phyloP scores from a whole-genome alignment of 208 protist species.

The Trypanosoma mega region DNA sequence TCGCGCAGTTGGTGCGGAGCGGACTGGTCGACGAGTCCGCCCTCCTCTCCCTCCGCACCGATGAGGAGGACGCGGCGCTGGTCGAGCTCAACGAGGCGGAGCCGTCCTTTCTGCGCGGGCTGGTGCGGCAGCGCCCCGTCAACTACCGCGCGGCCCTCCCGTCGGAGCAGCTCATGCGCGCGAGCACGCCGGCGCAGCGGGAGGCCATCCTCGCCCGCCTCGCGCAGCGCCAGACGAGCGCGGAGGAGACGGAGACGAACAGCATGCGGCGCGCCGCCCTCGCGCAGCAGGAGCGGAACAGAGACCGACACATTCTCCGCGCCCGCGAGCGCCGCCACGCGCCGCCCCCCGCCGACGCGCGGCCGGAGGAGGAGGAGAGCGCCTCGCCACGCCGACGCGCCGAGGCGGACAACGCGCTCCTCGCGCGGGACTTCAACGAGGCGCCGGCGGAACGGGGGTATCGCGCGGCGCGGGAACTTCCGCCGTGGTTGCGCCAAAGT shows the following conservation, averaged over 20 bases:
- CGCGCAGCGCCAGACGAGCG: constrained; percentile 43
- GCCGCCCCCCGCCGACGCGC: not conserved
- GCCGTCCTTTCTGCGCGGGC: constrained; percentile 69
- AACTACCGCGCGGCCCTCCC: constrained; percentile 83
- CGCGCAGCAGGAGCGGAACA: constrained; percentile 74
- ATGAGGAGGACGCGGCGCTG: constrained; percentile 66
- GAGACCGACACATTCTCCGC: constrained; percentile 75
- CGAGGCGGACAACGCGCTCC: constrained; percentile 28
- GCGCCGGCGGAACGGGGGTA: constrained; percentile 65
- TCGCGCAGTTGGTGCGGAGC: constrained; percentile 80
- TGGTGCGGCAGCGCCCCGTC: constrained; percentile 60
- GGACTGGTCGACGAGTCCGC: constrained; percentile 82
- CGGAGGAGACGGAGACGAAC: constrained; percentile 55
- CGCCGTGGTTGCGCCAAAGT: constrained; percentile 85
- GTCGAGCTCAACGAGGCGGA: constrained; percentile 89
- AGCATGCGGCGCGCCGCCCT: constrained; percentile 76
- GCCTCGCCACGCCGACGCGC: not conserved
- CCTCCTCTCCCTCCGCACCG: constrained; percentile 59
- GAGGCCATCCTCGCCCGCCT: constrained; percentile 73
- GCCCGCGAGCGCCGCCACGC: constrained; percentile 28
- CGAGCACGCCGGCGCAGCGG: constrained; percentile 76
- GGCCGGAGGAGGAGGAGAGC: constrained; percentile 22
- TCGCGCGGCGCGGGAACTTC: constrained; percentile 46
- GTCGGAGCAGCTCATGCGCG: constrained; percentile 75
- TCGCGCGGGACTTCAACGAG: constrained; percentile 68